Evolutionary conservation across 1,139 yeast species (phyloP).

Genomic region (Hanseniaspora uvarum): DNA sequence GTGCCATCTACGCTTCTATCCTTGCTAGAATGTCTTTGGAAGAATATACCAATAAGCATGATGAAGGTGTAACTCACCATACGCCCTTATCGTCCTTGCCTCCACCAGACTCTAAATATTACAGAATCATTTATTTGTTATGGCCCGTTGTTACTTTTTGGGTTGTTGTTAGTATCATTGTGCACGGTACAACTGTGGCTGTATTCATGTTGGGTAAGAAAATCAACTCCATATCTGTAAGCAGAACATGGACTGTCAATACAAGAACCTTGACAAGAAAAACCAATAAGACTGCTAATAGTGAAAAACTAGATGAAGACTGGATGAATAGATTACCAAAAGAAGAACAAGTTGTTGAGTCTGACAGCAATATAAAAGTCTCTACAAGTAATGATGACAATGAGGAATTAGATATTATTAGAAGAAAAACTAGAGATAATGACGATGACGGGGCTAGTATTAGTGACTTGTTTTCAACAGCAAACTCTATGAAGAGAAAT

Average conservation of each 20-base stretch:
- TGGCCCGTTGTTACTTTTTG: slow-evolving; percentile 90
- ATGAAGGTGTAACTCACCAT: slow-evolving; percentile 11
- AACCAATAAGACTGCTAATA: slow-evolving; percentile 30
- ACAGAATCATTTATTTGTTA: slow-evolving; percentile 48
- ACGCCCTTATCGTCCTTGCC: slow-evolving; percentile 11
- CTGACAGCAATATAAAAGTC: slow-evolving; percentile 40
- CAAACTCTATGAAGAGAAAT: slow-evolving; percentile 7
- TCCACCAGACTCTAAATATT: slow-evolving; percentile 9
- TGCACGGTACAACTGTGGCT: slow-evolving; percentile 96
- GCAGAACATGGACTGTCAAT: slow-evolving; percentile 74
- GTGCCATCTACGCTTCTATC: slow-evolving; percentile 31
- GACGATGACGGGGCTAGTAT: slow-evolving; percentile 16
- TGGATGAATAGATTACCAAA: slow-evolving; percentile 88
- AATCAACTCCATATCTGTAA: slow-evolving; percentile 42
- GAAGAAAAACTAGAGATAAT: slow-evolving; percentile 8
- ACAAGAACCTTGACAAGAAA: slow-evolving; percentile 34
- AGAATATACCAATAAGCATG: slow-evolving; percentile 16
- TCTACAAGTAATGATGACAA: slow-evolving; percentile 35
- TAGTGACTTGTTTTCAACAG: slow-evolving; percentile 4
- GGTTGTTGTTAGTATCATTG: slow-evolving; percentile 75
- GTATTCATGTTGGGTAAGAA: slow-evolving; percentile 18
- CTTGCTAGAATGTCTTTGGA: slow-evolving; percentile 25
- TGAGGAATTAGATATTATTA: slow-evolving; percentile 22
- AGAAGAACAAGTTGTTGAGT: slow-evolving; percentile 52
- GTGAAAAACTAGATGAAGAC: slow-evolving; percentile 46